phyloP scores from a whole-genome alignment of 1,139 yeast species.

The Petasospora fabianii region DNA sequence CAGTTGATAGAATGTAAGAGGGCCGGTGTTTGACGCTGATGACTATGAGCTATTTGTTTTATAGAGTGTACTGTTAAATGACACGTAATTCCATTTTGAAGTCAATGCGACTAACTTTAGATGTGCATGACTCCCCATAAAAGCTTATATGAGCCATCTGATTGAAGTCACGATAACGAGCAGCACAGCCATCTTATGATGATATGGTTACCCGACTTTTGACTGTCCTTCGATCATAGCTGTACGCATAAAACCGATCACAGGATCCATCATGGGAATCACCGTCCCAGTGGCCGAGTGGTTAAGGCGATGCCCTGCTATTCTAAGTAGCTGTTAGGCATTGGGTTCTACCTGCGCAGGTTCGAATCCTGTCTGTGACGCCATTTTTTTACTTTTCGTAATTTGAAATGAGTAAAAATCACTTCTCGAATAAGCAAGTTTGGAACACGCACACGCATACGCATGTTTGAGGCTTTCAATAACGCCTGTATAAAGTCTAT shows the following conservation, averaged over 20 bases:
- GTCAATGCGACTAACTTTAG: too few species aligned
- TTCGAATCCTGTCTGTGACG: slow-evolving; percentile 65
- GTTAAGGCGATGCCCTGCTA: slow-evolving; percentile 88
- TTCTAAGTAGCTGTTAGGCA: slow-evolving; percentile 37
- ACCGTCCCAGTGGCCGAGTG: slow-evolving; percentile 70
- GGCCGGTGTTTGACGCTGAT: too few species aligned
- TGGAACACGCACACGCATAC: too few species aligned
- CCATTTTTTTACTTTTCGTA: slow-evolving; percentile 22
- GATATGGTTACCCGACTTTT: neutral
- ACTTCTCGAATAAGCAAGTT: too few species aligned
- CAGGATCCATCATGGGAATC: neutral
- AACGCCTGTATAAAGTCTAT: too few species aligned
- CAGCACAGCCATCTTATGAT: neutral
- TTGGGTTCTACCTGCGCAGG: slow-evolving; percentile 61
- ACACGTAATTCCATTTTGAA: too few species aligned
- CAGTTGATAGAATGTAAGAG: slow-evolving; percentile 92
- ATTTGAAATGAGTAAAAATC: too few species aligned
- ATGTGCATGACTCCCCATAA: too few species aligned
- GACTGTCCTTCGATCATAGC: neutral
- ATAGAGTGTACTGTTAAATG: too few species aligned
- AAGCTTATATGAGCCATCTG: too few species aligned
- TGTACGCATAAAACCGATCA: neutral
- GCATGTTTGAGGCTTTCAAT: too few species aligned
- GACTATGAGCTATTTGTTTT: neutral
- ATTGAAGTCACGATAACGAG: too few species aligned